A percentile compares a stretch with the other conserved stretches of the same genome.
phyloP scores from a whole-genome alignment of 495 filamentous ascomycete genomes.

The Hypoxylon intermedium region DNA sequence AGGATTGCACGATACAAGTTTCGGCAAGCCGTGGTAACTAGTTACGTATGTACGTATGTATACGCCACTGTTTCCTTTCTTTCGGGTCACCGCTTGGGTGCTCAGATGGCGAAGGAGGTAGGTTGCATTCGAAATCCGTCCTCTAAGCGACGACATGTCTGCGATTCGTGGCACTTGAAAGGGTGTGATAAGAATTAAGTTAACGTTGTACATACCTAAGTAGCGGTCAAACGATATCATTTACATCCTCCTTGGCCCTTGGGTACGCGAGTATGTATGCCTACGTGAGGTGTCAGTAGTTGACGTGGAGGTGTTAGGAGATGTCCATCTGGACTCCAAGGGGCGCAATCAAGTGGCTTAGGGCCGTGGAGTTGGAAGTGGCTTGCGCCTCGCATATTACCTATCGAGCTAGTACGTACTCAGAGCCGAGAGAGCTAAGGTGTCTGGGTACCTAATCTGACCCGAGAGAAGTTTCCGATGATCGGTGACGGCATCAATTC shows the following conservation, averaged over 20 bases:
- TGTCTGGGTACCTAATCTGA: slow-evolving; percentile 2
- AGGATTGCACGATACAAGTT: slow-evolving; percentile 1
- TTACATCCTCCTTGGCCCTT: slow-evolving; percentile 1
- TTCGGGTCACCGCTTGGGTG: slow-evolving; percentile 6
- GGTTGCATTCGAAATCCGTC: slow-evolving; percentile 20
- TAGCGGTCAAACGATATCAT: slow-evolving; percentile 35
- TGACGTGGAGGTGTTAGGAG: too few relatives aligned
- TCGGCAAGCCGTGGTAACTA: slow-evolving; percentile 6
- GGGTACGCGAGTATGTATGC: too few relatives aligned
- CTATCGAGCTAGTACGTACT: too few relatives aligned
- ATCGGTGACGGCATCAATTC: slow-evolving; percentile 17
- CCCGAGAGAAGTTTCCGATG: background rate
- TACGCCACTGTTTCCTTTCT: slow-evolving; percentile 2
- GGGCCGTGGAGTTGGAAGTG: background rate
- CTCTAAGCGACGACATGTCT: slow-evolving; percentile 17
- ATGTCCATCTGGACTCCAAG: too few relatives aligned
- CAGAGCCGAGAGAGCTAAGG: too few relatives aligned
- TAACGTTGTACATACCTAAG: slow-evolving; percentile 13
- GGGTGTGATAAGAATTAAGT: slow-evolving; percentile 19
- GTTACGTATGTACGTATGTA: slow-evolving; percentile 1
- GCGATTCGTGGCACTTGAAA: slow-evolving; percentile 22
- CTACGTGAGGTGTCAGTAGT: too few relatives aligned
- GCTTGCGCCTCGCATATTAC: slow-evolving; percentile 27
- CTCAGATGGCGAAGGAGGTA: background rate
- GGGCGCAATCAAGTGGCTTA: background rate